Evolutionary conservation across 106 monocot genomes (phyloP), one percentile per base, ranked within the genome.

Genomic region (Hemerocallis citrina): DNA sequence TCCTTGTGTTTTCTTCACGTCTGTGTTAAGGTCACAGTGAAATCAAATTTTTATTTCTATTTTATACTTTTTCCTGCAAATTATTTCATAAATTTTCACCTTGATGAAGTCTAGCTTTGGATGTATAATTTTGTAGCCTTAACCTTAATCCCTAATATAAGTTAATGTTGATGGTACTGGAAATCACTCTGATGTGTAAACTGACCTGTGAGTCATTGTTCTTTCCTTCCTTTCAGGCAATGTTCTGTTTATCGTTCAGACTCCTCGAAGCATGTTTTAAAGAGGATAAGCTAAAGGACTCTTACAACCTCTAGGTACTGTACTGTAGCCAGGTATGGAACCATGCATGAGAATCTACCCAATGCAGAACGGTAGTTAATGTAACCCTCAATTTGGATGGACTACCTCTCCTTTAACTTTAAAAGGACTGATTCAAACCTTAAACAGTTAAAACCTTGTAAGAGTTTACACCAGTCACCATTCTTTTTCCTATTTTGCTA

Each of bases 221-320:
- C 16, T 60, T 37, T 68, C 61, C 25, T 8, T 51, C 9, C 43
- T 56, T 82, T 63, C 79, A 92, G 92, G 86, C 77, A 61, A 92
- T 92, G 86, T 80, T 68, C 55, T 86, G 92, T 75, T 80, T 92
- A 55, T 86, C 79, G 47, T 92, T 92, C 71, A 71, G 52, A 61
- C 50, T 86, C 41, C 82, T 83, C 4, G 61, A 59, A 30, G 91
- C 74, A 65, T 85, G 77, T 40, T 73, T 66, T 35, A 52, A 34
- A 33, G 72, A 72, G 24, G 66, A 80, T 52, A 50, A 7, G 34
- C 11, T 29, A 7, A 16, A 54, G 29, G 45, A 62, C 0, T 3
- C 27, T 41, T 0, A 43, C 27, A 31, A 45, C 16, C 1, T 45
- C 5, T 45, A 12, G 62, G 9, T 10, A 29, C 19, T 46, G 44